These are phyloP conservation scores for Dalbergia oliveri DNA, from an alignment of 306 rosid species.

Conservation along the genomic window DNA sequence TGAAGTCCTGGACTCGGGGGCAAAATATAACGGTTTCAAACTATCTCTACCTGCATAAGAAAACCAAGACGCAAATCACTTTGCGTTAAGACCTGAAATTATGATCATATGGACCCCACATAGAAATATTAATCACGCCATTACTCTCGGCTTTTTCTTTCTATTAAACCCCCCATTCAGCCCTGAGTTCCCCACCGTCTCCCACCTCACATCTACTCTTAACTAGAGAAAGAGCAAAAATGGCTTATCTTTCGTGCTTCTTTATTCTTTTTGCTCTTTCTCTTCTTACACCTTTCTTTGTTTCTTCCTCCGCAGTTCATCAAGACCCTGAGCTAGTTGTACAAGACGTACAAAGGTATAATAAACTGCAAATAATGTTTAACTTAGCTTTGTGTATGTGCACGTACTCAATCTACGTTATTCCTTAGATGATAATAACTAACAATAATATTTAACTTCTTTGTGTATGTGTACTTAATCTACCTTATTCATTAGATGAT, in stretches of 20 bases:
- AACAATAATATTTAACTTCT: not conserved
- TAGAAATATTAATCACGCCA: slow-evolving; percentile 80
- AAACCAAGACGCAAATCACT: slow-evolving; percentile 21
- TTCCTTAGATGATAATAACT: not conserved
- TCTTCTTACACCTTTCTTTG: slow-evolving; percentile 39
- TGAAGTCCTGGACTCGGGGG: not conserved
- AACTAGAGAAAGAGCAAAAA: slow-evolving; percentile 32
- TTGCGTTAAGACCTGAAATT: slow-evolving; percentile 47
- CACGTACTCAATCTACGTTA: not conserved
- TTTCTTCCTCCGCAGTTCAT: slow-evolving; percentile 55
- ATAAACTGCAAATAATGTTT: not conserved
- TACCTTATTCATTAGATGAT: slow-evolving; percentile 14
- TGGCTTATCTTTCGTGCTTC: slow-evolving; percentile 51
- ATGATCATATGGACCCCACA: slow-evolving; percentile 55
- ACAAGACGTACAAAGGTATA: slow-evolving; percentile 80
- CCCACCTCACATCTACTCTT: not conserved
- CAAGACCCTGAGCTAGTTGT: slow-evolving; percentile 77
- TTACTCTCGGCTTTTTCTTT: slow-evolving; percentile 80
- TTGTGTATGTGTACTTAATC: not conserved
- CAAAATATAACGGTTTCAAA: slow-evolving; percentile 61
- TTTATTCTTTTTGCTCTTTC: slow-evolving; percentile 48
- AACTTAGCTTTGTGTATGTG: too few species aligned
- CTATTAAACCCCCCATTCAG: slow-evolving; percentile 49
- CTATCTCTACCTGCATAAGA: slow-evolving; percentile 9
- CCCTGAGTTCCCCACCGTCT: slow-evolving; percentile 20